Base-by-base conservation (phyloP, 371 early-diverging fungal genomes). In the Syncephalis plumigaleata region DNA sequence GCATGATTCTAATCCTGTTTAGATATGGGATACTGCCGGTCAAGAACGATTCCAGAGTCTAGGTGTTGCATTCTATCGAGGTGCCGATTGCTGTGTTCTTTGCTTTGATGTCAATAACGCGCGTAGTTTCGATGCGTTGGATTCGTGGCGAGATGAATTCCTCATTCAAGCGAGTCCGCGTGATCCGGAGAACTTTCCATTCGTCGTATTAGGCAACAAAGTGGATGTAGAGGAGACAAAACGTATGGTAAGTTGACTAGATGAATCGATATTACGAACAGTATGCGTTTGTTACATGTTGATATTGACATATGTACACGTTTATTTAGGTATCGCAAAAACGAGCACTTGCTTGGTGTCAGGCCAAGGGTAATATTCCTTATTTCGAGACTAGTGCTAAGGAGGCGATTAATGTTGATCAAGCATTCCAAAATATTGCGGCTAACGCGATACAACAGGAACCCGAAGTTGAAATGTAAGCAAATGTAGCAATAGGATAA, bases 11-110 rank as follows among this genome's bases (percentile, higher is more conserved):
- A 13, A 5, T 45, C 24, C 37, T 9, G 1, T 37, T 47, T 57
- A 81, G 84, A 84, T 84, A 60, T 89, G 90, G 90, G 88, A 88
- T 60, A 93, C 94, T 15, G 93, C 93, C 20, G 90, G 87, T 47
- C 92, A 87, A 69, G 95, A 95, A 65, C 81, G 98, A 46, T 99
- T 98, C 72, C 92, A 94, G 63, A 84, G 87, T 9, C 77, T 99
- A 39, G 98, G 98, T 38, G 96, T 92, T 44, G 88, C 87, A 15
- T 98, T 94, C 58, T 98, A 96, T 66, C 82, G 97, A 50, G 98
- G 97, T 36, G 97, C 98, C n/a, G 98, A 99, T 66, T 98, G 98
- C 66, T 97, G 98, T 56, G 91, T 97, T 37, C 74, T 99, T 37
- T 89, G 88, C 20, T 98, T 86, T 61, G 98, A 98, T 56, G 91